Conservation (phyloP, 2,329 filamentous ascomycete genomes). For the Diplodia corticola region DNA sequence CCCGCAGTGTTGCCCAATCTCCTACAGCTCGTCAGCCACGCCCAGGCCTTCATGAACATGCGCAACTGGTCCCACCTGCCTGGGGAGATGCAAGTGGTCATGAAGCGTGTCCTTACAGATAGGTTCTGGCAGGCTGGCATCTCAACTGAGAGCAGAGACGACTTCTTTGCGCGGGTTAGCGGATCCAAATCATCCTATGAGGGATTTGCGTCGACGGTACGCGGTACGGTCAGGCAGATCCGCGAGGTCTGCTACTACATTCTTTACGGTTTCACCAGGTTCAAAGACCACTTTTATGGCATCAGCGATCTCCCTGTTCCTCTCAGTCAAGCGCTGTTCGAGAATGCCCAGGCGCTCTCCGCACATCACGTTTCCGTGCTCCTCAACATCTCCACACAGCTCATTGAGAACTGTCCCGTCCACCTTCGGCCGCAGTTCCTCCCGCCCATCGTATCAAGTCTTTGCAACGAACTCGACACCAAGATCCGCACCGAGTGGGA, state of each 20-base stretch:
- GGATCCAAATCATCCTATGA: slow-evolving; percentile 88
- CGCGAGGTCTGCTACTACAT: slow-evolving; percentile 94
- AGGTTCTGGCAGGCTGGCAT: slow-evolving; percentile 99
- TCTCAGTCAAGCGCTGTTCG: slow-evolving; percentile 79
- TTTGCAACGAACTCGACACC: slow-evolving; percentile 82
- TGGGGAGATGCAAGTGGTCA: slow-evolving; percentile 71
- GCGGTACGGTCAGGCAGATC: slow-evolving; percentile 84
- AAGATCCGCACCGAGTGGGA: slow-evolving; percentile 91
- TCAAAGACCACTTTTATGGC: slow-evolving; percentile 89
- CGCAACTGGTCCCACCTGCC: slow-evolving; percentile 79
- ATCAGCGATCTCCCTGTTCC: slow-evolving; percentile 79
- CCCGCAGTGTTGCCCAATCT: slow-evolving; percentile 82
- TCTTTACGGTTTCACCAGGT: slow-evolving; percentile 85
- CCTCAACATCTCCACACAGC: slow-evolving; percentile 79
- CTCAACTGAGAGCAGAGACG: slow-evolving; percentile 90
- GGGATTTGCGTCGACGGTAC: slow-evolving; percentile 89
- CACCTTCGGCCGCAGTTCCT: slow-evolving; percentile 76
- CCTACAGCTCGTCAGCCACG: slow-evolving; percentile 81
- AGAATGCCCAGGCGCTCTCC: slow-evolving; percentile 77
- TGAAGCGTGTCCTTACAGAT: slow-evolving; percentile 83
- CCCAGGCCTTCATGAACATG: slow-evolving; percentile 87
- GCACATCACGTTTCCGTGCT: slow-evolving; percentile 94
- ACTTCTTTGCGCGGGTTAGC: slow-evolving; percentile 90
- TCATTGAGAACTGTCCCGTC: slow-evolving; percentile 90
- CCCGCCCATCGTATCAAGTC: slow-evolving; percentile 75